phyloP scores from a whole-genome alignment of 2,329 filamentous ascomycete genomes.

The Chaetomium sp. region DNA sequence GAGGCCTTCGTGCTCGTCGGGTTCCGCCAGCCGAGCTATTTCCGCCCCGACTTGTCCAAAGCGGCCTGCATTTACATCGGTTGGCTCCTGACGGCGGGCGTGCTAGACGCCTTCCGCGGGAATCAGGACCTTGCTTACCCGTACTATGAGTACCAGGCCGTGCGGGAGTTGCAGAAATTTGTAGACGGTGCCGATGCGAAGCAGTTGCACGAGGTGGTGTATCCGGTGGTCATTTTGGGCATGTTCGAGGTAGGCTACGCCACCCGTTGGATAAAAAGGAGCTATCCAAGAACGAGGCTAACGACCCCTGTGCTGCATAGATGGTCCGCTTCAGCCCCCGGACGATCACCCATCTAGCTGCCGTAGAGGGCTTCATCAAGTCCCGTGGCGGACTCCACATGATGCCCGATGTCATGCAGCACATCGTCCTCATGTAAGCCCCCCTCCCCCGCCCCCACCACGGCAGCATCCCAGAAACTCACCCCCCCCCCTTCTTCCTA shows the following conservation, averaged over 20 bases:
- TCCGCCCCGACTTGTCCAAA: conserved; percentile 14
- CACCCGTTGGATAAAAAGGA: not conserved
- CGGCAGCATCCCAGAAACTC: not conserved
- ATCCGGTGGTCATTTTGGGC: conserved; percentile 9
- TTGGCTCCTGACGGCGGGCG: conserved; percentile 11
- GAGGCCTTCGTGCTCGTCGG: conserved; percentile 9
- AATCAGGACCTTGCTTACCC: not conserved
- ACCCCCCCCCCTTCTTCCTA: too few relatives aligned
- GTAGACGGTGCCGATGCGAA: conserved; percentile 1
- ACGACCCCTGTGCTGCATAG: not conserved
- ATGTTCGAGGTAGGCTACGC: conserved; percentile 16
- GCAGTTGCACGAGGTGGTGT: conserved; percentile 13
- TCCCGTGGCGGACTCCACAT: conserved; percentile 5
- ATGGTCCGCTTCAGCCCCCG: conserved; percentile 10
- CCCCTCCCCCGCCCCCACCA: not conserved
- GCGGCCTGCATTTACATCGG: conserved; percentile 15
- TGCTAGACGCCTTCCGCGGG: conserved; percentile 4
- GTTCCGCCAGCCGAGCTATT: conserved; percentile 9
- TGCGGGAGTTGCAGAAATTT: conserved; percentile 10
- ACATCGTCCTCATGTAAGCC: conserved; percentile 10
- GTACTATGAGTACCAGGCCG: conserved; percentile 10
- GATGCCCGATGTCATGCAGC: conserved; percentile 17
- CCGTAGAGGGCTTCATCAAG: conserved; percentile 9
- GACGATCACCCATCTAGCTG: conserved; percentile 4
- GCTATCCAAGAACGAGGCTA: not conserved